A percentile compares a stretch with the other conserved stretches of the same genome.
Conservation (phyloP, 1,284 basidiomycete genomes). For the Tylopilus sp. region DNA sequence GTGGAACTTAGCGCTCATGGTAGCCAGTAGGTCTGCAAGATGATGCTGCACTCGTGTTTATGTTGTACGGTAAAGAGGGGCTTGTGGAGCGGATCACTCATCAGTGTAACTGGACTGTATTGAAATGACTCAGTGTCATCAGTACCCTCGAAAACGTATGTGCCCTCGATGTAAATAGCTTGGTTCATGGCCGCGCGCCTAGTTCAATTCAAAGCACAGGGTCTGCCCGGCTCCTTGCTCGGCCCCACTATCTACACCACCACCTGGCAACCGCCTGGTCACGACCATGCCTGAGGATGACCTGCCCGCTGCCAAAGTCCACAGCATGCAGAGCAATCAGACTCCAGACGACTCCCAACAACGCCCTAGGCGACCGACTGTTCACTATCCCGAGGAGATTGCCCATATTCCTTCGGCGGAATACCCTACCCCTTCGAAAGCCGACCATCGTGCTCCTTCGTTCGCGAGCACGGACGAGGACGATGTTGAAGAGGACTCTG, state of each 20-base stretch:
- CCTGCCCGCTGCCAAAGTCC: constrained; percentile 4
- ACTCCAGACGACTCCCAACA: constrained; percentile 15
- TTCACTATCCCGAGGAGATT: constrained; percentile 53
- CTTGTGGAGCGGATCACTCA: neutral
- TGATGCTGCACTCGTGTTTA: neutral
- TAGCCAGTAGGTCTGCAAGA: neutral
- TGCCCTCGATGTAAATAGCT: too few species aligned
- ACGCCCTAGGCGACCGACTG: constrained; percentile 34
- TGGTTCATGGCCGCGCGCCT: too few species aligned
- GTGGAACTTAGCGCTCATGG: constrained; percentile 18
- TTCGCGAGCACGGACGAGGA: constrained; percentile 58
- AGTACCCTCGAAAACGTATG: too few species aligned
- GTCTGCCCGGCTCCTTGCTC: too few species aligned
- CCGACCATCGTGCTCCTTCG: constrained; percentile 45
- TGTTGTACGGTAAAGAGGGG: constrained; percentile 9
- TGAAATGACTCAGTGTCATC: neutral
- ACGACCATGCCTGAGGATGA: constrained; percentile 19
- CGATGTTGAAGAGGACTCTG: constrained; percentile 50
- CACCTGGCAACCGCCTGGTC: constrained; percentile 9
- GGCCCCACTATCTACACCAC: too few species aligned
- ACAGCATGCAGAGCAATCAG: constrained; percentile 12
- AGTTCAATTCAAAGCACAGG: too few species aligned
- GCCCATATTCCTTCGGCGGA: constrained; percentile 23
- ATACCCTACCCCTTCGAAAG: constrained; percentile 22
- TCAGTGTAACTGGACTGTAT: neutral